Evolutionary conservation across 208 protist species (phyloP).

Genomic region (Phytomonas francai): DNA sequence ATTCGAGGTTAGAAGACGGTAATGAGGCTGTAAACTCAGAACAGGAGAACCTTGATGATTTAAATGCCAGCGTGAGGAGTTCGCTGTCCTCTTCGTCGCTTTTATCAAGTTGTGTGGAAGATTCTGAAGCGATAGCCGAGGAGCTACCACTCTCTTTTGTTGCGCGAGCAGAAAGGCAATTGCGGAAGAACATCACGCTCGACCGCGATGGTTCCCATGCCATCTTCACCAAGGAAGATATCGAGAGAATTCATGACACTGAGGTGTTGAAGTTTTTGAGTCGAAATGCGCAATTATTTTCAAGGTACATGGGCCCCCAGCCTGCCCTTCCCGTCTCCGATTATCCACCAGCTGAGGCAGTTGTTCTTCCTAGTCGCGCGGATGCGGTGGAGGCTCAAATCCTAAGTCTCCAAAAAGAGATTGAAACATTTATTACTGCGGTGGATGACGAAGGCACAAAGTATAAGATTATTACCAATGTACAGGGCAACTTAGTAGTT

Average conservation of each 20-base stretch:
- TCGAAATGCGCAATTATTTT: no score
- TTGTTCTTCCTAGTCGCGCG: background rate
- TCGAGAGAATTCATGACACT: slow-evolving; percentile 41
- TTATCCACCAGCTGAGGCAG: background rate
- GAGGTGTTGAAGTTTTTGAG: slow-evolving; percentile 41
- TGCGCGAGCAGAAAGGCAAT: slow-evolving; percentile 33
- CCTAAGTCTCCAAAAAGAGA: slow-evolving; percentile 31
- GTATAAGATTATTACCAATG: slow-evolving; percentile 55
- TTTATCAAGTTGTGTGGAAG: no score
- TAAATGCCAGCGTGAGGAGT: no score
- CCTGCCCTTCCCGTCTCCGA: background rate
- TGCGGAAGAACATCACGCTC: slow-evolving; percentile 40
- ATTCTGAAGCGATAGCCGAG: no score
- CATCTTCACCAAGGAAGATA: slow-evolving; percentile 46
- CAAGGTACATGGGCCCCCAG: background rate
- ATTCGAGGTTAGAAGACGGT: no score
- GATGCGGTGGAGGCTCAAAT: slow-evolving; percentile 36
- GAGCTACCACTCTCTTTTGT: slow-evolving; percentile 32
- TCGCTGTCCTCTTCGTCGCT: no score
- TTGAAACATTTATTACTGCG: slow-evolving; percentile 76
- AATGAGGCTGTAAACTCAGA: no score
- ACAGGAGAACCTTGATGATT: no score
- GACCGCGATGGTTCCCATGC: slow-evolving; percentile 33
- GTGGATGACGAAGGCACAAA: slow-evolving; percentile 69
- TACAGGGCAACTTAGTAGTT: slow-evolving; percentile 39